These are phyloP conservation scores for Cicer yamashitae DNA, from an alignment of 306 rosid species.

Conservation along the genomic window DNA sequence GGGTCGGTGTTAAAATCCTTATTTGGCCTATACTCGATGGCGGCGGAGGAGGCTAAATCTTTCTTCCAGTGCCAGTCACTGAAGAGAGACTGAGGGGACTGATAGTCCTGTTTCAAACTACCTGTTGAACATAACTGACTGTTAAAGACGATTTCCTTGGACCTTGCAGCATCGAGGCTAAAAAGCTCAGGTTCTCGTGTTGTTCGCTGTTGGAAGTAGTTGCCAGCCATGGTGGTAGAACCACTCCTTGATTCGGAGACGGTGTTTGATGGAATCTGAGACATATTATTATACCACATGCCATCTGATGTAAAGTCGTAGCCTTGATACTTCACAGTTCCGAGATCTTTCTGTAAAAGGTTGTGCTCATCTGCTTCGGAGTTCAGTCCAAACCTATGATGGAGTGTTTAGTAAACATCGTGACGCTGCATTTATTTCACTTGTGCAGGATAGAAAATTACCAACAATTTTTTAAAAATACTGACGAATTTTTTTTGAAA, in stretches of 20 bases:
- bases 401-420: slow-evolving; percentile 40
- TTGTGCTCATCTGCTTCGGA: slow-evolving; percentile 58
- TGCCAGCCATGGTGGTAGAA: slow-evolving; percentile 49
- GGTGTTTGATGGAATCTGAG: slow-evolving; percentile 51
- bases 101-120: slow-evolving; percentile 59
- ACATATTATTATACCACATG: slow-evolving; percentile 59
- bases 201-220: slow-evolving; percentile 53
- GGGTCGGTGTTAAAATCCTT: slow-evolving; percentile 54
- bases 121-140: slow-evolving; percentile 52
- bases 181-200: slow-evolving; percentile 52
- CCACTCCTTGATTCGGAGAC: slow-evolving; percentile 54
- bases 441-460: slow-evolving; percentile 23
- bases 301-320: slow-evolving; percentile 55
- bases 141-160: slow-evolving; percentile 54
- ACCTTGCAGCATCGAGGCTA: slow-evolving; percentile 47
- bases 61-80: slow-evolving; percentile 67
- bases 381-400: slow-evolving; percentile 54
- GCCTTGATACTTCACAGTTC: slow-evolving; percentile 58
- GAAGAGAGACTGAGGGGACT: slow-evolving; percentile 59
- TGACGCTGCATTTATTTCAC: slow-evolving; percentile 14
- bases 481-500: slow-evolving; percentile 10
- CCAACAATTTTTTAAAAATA: neutral
- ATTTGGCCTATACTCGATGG: slow-evolving; percentile 49
- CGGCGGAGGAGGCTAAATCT: slow-evolving; percentile 51
- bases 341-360: slow-evolving; percentile 57